Percentiles rank a stretch among this genome's conserved stretches.
phyloP scores from a whole-genome alignment of 2,329 filamentous ascomycete genomes.

The Apiospora pterosperma region DNA sequence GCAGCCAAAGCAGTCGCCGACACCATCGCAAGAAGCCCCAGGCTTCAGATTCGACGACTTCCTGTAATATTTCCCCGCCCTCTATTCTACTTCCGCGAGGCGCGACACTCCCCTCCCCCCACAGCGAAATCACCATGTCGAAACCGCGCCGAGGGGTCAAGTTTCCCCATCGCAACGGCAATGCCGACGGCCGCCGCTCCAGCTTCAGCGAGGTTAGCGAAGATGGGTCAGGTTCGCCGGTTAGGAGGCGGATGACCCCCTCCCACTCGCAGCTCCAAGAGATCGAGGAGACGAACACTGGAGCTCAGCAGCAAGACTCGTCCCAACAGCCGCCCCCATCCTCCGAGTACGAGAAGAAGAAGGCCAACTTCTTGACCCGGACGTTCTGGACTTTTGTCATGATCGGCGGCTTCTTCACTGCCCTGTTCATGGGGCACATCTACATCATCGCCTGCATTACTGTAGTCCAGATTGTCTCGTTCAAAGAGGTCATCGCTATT shows the following conservation, averaged over 20 bases:
- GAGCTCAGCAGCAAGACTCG: slow-evolving; percentile 35
- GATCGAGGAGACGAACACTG: slow-evolving; percentile 32
- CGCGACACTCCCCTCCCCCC: not conserved
- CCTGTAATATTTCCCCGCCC: not conserved
- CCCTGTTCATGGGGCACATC: slow-evolving; percentile 94
- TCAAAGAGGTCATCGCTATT: slow-evolving; percentile 99
- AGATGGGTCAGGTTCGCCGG: slow-evolving; percentile 39
- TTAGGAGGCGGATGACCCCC: slow-evolving; percentile 14
- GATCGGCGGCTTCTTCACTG: slow-evolving; percentile 88
- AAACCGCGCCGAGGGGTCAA: slow-evolving; percentile 49
- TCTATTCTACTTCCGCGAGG: not conserved
- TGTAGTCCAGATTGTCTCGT: slow-evolving; percentile 90
- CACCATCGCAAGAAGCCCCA: not conserved
- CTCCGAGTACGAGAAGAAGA: slow-evolving; percentile 95
- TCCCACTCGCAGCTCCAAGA: slow-evolving; percentile 28
- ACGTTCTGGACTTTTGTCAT: slow-evolving; percentile 98
- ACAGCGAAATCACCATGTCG: slow-evolving; percentile 20
- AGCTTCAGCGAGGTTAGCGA: slow-evolving; percentile 72
- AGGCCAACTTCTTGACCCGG: slow-evolving; percentile 93
- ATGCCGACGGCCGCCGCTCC: slow-evolving; percentile 57
- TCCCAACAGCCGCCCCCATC: slow-evolving; percentile 20
- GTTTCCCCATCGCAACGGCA: slow-evolving; percentile 50
- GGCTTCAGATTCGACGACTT: not conserved
- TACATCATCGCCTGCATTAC: slow-evolving; percentile 95
- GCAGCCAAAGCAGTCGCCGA: not conserved